Evolutionary conservation across 805 yeast species (phyloP).

Genomic region (Lipomyces yamanashiensis): DNA sequence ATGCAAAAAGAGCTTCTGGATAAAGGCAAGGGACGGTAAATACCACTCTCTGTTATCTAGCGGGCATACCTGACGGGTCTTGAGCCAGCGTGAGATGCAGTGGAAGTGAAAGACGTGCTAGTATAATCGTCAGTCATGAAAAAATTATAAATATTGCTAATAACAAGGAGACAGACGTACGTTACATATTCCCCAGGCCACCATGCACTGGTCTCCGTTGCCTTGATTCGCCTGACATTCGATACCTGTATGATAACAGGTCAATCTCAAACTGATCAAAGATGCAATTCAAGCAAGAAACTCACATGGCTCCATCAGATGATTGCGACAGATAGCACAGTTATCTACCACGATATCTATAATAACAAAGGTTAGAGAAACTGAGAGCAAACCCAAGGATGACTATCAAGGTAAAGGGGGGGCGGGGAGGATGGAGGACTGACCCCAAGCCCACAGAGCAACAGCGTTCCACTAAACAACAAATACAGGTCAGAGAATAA

Average conservation of each 20-base stretch:
- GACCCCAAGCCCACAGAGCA: conserved; percentile 97
- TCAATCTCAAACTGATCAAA: background rate
- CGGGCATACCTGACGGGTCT: conserved; percentile 95
- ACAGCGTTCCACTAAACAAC: conserved; percentile 84
- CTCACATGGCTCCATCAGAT: conserved; percentile 94
- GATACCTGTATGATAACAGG: conserved; percentile 45
- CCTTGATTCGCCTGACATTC: conserved; percentile 89
- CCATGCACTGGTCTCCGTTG: conserved; percentile 77
- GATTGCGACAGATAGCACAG: conserved; percentile 98
- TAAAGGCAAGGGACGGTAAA: background rate
- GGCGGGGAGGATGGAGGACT: conserved; percentile 8
- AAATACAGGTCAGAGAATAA: conserved; percentile 4
- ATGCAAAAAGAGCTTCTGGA: background rate
- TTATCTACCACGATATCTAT: conserved; percentile 83
- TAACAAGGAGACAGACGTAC: conserved; percentile 35
- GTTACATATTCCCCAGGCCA: conserved; percentile 97
- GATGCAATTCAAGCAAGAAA: background rate
- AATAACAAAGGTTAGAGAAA: background rate
- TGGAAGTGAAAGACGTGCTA: conserved; percentile 96
- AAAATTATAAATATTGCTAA: no score
- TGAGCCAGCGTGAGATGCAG: conserved; percentile 94
- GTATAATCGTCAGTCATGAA: background rate
- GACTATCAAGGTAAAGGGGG: background rate
- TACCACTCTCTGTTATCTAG: conserved; percentile 90
- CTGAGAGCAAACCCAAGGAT: background rate